Conservation (phyloP, 192 early-diverging fungal genomes). For the Dispira simplex region DNA sequence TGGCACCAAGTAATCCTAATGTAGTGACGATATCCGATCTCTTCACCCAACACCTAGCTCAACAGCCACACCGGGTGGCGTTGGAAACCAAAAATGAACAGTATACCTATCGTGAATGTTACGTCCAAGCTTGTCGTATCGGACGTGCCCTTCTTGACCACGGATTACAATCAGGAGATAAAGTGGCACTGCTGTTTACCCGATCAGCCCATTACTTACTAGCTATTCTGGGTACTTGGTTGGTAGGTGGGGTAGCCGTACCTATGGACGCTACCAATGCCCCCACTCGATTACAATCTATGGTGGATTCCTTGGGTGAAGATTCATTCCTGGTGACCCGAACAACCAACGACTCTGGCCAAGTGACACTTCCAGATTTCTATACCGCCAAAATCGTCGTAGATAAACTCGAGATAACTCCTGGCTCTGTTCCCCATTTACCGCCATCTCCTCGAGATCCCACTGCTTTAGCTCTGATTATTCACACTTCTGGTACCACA, state of each 20-base stretch:
- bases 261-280: background rate
- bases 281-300: background rate
- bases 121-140: background rate
- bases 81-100: background rate
- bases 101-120: background rate
- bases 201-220: background rate
- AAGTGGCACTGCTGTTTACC: background rate
- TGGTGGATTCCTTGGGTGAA: background rate
- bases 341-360: background rate
- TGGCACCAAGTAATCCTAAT: background rate
- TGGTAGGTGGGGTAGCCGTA: background rate
- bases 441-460: background rate
- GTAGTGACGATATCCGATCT: background rate
- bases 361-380: background rate
- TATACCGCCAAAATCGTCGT: background rate
- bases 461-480: conserved; percentile 1
- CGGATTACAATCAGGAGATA: background rate
- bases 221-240: background rate
- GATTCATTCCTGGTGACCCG: background rate
- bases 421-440: background rate
- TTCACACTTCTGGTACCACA: conserved; percentile 17
- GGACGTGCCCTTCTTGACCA: background rate
- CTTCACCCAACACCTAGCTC: background rate
- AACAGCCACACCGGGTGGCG: background rate
- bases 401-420: background rate